Evolutionary conservation across 495 filamentous ascomycete species (phyloP).

Genomic region (Hypoxylon subgilvum): DNA sequence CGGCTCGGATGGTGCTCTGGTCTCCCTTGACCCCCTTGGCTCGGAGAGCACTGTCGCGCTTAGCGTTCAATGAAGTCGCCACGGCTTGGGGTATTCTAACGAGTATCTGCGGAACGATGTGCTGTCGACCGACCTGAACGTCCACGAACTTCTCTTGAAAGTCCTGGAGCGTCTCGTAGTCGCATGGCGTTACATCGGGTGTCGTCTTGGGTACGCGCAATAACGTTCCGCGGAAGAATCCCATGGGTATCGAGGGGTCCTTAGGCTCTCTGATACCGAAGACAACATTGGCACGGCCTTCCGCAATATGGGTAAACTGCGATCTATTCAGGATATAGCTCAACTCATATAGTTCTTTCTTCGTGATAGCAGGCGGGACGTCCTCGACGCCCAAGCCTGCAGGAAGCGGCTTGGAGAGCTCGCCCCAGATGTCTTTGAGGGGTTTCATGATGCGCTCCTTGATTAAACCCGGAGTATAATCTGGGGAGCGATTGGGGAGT

Average conservation of each 20-base stretch:
- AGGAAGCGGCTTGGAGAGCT: conserved; percentile 34
- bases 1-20: conserved; percentile 63
- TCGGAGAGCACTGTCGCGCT: conserved; percentile 26
- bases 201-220: conserved; percentile 70
- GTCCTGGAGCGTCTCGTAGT: conserved; percentile 59
- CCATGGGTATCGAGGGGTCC: conserved; percentile 13
- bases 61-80: conserved; percentile 40
- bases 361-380: conserved; percentile 3
- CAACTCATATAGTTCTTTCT: conserved; percentile 27
- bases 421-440: conserved; percentile 33
- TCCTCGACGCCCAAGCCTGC: conserved; percentile 25
- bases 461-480: background rate
- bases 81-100: conserved; percentile 57
- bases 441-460: conserved; percentile 22
- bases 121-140: conserved; percentile 61
- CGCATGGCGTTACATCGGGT: conserved; percentile 55
- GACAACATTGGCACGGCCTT: conserved; percentile 76
- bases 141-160: conserved; percentile 65
- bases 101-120: conserved; percentile 67
- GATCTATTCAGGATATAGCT: conserved; percentile 27
- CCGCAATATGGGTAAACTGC: conserved; percentile 50
- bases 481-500: background rate
- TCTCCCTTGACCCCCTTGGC: conserved; percentile 27
- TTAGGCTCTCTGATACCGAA: conserved; percentile 60
- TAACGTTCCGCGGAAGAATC: conserved; percentile 56